Evolutionary conservation across 805 yeast genomes (phyloP), one percentile per base, ranked within the genome.

Genomic region (Nakazawaea pomicola): DNA sequence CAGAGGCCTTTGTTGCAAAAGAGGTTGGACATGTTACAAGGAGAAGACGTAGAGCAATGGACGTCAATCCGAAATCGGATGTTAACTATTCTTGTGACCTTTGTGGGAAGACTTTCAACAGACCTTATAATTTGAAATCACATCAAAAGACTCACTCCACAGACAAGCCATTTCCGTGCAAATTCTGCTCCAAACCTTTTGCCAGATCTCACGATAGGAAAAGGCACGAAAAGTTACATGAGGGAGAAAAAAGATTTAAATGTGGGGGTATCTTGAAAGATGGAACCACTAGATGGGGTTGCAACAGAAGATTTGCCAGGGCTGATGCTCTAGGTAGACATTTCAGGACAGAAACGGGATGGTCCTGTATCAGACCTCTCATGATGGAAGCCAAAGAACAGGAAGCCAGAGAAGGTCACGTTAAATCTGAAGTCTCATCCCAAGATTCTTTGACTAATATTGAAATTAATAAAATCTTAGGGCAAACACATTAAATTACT

Each of bases 251-350:
- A 64, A 78, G 73, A 56, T 83, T 78, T 58, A 74, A 70, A 41
- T 84, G 93, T 55, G 72, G 73, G 43, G 90, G 89, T 0, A 57
- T 58, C 16, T 58, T 82, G 46, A 67, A 68, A 25, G 81, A 80
- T 50, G 80, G 80, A 0, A 55, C 51, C 11, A 76, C 81, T 3
- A 60, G 62, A 48, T 82, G 91, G 90, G 91, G 90, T 3, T 83
- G 91, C 56, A 81, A 83, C 12, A 76, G 78, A 54, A 67, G 70
- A 47, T 83, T 83, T 58, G 88, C 90, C 4, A 65, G 93, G 31
- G 80, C 85, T 2, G 93, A 84, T 56, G 93, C 91, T 0, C 65
- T 83, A 30, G 78, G 84, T 2, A 69, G 91, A 38, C 93, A 83
- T 53, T 82, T 83, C 54, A 64, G 85, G 42, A 80, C 90, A 2